Conservation (phyloP, 495 filamentous ascomycete genomes). For the Penicillium samsonianum region DNA sequence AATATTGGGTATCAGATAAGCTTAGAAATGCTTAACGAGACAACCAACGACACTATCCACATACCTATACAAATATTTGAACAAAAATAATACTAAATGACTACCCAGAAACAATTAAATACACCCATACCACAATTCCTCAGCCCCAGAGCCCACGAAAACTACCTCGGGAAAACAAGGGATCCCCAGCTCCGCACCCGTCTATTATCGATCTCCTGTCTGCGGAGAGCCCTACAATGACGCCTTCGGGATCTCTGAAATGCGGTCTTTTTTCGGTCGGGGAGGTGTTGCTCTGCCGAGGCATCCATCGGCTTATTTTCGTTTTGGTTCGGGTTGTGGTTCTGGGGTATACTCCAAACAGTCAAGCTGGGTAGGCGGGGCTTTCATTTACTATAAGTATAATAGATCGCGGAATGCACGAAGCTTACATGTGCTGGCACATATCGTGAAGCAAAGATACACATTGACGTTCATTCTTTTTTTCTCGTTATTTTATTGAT, state of each 20-base stretch:
- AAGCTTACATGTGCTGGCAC: background rate
- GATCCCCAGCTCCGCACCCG: constrained; percentile 16
- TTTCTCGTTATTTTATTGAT: background rate
- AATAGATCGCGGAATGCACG: background rate
- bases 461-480: background rate
- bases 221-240: constrained; percentile 14
- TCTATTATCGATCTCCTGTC: constrained; percentile 23
- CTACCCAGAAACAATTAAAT: background rate
- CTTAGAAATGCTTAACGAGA: background rate
- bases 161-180: constrained; percentile 38
- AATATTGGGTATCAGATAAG: background rate
- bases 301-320: constrained; percentile 32
- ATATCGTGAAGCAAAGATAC: background rate
- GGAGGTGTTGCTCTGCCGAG: constrained; percentile 14
- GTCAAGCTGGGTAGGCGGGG: background rate
- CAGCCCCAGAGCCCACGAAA: constrained; percentile 32
- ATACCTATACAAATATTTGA: background rate
- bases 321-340: constrained; percentile 10
- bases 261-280: constrained; percentile 25
- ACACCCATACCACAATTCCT: constrained; percentile 1
- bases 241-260: constrained; percentile 23
- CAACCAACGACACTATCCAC: background rate
- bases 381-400: background rate
- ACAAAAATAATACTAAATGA: background rate
- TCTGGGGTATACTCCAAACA: background rate